Conservation (phyloP, 2,329 filamentous ascomycete species). For the Hymenoscyphus albidus region DNA sequence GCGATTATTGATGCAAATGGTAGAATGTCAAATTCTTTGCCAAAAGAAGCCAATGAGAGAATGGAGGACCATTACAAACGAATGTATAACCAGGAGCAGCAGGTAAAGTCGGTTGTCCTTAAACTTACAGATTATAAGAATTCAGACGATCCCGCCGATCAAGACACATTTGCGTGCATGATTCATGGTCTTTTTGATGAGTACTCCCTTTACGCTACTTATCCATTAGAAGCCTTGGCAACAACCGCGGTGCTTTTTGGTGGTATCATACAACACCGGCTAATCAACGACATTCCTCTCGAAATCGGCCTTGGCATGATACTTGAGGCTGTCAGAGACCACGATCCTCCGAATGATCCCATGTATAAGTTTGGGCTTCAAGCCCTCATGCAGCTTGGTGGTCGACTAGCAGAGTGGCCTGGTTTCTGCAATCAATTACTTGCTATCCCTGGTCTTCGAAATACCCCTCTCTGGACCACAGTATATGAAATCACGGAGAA, state of each 20-base stretch:
- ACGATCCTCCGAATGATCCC: conserved; percentile 66
- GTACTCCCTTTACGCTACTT: conserved; percentile 91
- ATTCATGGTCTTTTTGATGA: conserved; percentile 97
- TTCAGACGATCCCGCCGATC: conserved; percentile 77
- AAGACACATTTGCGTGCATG: conserved; percentile 97
- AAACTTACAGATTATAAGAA: conserved; percentile 83
- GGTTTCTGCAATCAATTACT: conserved; percentile 84
- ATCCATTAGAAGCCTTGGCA: conserved; percentile 90
- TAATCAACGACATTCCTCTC: conserved; percentile 84
- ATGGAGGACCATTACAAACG: conserved; percentile 99
- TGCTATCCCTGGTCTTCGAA: conserved; percentile 75
- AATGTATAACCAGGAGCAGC: conserved; percentile 91
- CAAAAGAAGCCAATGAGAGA: conserved; percentile 73
- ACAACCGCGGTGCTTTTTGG: conserved; percentile 96
- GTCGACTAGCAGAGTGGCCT: conserved; percentile 88
- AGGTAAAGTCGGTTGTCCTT: conserved; percentile 80
- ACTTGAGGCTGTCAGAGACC: conserved; percentile 88
- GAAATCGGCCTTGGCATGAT: conserved; percentile 97
- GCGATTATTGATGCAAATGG: conserved; percentile 87
- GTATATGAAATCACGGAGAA: conserved; percentile 45
- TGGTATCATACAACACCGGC: conserved; percentile 88
- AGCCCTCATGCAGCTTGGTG: conserved; percentile 82
- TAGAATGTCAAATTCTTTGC: conserved; percentile 74
- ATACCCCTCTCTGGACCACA: conserved; percentile 60
- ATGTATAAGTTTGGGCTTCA: conserved; percentile 99